Base-by-base conservation (phyloP, 306 rosid species). In the Abrus precatorius region DNA sequence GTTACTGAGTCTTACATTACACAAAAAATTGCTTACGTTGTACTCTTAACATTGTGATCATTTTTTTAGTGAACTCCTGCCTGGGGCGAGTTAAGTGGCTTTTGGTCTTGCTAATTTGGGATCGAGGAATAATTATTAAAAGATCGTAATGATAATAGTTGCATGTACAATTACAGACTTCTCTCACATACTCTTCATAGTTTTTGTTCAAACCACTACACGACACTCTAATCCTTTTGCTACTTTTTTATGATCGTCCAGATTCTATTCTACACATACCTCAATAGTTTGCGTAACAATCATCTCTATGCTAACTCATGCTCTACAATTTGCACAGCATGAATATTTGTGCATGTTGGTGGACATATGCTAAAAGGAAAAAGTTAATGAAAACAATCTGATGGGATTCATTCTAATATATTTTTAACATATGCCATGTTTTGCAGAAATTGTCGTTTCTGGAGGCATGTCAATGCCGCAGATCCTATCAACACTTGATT, bases 381-480 rank as follows among this genome's bases (percentile, higher is more conserved):
- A 36, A 56, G 56, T 28, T 12, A 45, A 81, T 65, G 60, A 59
- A 57, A 57, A 11, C 6, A n/a, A 49, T 38, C 48, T 28, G 47
- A 38, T 38, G 29, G 41, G 57, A 41, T 45, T 59, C 60, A 9
- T 50, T 63, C 12, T 27, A 3, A 7, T 62, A 50, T 52, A 47
- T 13, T 67, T 48, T 20, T 75, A 74, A 77, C 81, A 43, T 74
- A 7, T 1, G 50, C 52, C 47, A 2, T 67, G 4, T 68, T 82
- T 88, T 86, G 90, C 97, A 94, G 98, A 94, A 86, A 94, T 94
- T 79, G 91, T 94, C 1, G 98, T 94, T 59, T 94, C 98, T 28
- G 97, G 97, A 76, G 98, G 98, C 85, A 94, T 94, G 98, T 94
- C 98, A 41, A 94, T 94, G 98, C 98, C 98, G 9, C 98, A 92